These are phyloP conservation scores for Puccinellia tenuiflora DNA, from an alignment of 176 grass and related monocot species.

Conservation along the genomic window DNA sequence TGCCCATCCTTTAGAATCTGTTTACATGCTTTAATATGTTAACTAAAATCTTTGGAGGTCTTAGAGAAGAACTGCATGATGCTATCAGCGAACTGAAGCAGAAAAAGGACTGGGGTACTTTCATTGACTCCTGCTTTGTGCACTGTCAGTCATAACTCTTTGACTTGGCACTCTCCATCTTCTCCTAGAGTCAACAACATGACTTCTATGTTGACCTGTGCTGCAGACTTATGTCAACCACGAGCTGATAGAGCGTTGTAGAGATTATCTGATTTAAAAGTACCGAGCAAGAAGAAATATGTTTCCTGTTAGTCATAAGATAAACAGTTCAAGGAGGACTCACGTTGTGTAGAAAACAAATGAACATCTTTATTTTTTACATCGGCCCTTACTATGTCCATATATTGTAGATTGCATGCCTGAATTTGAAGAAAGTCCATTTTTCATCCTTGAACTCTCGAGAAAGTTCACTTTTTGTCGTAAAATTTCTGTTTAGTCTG, in stretches of 20 bases:
- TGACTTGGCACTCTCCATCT: conserved; percentile 63
- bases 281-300: neutral
- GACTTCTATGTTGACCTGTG: conserved; percentile 15
- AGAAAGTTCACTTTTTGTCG: no score
- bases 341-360: no score
- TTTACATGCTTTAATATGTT: neutral
- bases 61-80: conserved; percentile 41
- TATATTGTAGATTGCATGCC: neutral
- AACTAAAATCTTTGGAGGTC: conserved; percentile 36
- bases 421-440: no score
- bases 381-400: neutral
- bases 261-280: neutral
- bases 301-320: no score
- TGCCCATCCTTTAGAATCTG: neutral
- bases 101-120: conserved; percentile 62
- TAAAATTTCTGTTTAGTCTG: no score
- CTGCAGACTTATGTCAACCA: neutral
- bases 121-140: conserved; percentile 67
- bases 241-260: neutral
- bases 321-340: no score
- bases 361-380: no score
- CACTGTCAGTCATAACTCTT: conserved; percentile 57
- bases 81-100: conserved; percentile 32
- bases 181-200: conserved; percentile 59
- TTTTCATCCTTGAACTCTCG: no score